Conservation (phyloP, 2,329 filamentous ascomycete species). For the Rhynchosporium graminicola region DNA sequence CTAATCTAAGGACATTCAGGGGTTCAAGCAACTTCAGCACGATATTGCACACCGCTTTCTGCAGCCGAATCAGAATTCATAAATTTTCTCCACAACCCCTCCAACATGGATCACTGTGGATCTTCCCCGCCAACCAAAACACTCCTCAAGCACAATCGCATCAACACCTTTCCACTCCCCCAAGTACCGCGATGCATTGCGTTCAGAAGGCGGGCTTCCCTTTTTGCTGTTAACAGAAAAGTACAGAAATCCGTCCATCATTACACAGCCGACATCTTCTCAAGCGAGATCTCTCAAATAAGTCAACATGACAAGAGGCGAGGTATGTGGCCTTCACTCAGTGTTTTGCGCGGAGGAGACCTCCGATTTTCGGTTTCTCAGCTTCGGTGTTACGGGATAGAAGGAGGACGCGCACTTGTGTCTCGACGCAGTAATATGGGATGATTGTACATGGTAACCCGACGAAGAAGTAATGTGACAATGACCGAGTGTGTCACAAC, state of each 20-base stretch:
- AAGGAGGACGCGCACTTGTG: not conserved
- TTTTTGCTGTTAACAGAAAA: not conserved
- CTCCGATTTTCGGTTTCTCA: not conserved
- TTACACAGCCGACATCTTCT: not conserved
- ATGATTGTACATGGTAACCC: not conserved
- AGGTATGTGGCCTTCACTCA: conserved; percentile 29
- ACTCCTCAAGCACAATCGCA: conserved; percentile 9
- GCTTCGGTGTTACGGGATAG: not conserved
- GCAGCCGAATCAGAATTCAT: not conserved
- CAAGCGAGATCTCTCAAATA: not conserved
- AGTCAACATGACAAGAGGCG: conserved; percentile 36
- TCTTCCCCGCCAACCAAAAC: conserved; percentile 7
- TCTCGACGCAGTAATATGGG: not conserved
- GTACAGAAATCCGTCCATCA: not conserved
- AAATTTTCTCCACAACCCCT: not conserved
- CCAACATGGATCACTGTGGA: conserved; percentile 5
- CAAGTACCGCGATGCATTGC: not conserved
- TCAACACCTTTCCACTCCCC: not conserved
- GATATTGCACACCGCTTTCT: conserved; percentile 11
- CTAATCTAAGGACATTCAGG: not conserved
- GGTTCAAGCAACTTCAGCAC: not conserved
- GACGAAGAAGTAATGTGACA: not conserved
- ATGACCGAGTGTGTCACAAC: not conserved
- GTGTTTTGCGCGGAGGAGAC: not conserved
- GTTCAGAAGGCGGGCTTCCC: not conserved